Percentiles rank a stretch among this genome's conserved stretches.
phyloP scores from a whole-genome alignment of 768 basidiomycete species.

The Cyclocybe aegerita region DNA sequence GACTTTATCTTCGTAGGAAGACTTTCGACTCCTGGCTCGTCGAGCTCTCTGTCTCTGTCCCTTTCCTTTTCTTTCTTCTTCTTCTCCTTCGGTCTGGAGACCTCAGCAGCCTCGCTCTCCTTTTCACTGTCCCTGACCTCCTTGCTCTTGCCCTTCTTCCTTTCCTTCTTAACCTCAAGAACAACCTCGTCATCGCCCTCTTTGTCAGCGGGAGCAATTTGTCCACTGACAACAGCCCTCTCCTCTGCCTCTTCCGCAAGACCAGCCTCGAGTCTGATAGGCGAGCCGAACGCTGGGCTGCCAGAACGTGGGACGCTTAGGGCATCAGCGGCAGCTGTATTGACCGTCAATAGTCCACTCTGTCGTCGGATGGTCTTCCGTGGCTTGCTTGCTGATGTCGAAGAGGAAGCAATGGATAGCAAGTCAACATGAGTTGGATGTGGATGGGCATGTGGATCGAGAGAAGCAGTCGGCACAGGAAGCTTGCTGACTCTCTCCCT shows the following conservation, averaged over 20 bases:
- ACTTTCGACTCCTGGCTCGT: slow-evolving; percentile 20
- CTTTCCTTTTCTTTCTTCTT: slow-evolving; percentile 44
- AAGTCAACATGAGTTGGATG: slow-evolving; percentile 18
- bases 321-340: slow-evolving; percentile 35
- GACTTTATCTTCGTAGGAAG: slow-evolving; percentile 36
- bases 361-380: slow-evolving; percentile 44
- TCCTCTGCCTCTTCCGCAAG: slow-evolving; percentile 61
- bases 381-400: slow-evolving; percentile 22
- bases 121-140: slow-evolving; percentile 19
- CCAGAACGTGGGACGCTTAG: slow-evolving; percentile 52
- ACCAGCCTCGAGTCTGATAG: slow-evolving; percentile 53
- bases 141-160: slow-evolving; percentile 36
- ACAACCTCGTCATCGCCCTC: slow-evolving; percentile 32
- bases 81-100: slow-evolving; percentile 39
- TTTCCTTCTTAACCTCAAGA: slow-evolving; percentile 42
- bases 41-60: slow-evolving; percentile 23
- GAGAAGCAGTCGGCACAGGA: slow-evolving; percentile 43
- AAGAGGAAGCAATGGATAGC: slow-evolving; percentile 20
- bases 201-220: slow-evolving; percentile 31
- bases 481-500: slow-evolving; percentile 49
- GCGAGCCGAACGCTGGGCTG: slow-evolving; percentile 71
- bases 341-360: slow-evolving; percentile 56
- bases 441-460: slow-evolving; percentile 27
- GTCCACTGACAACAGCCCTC: slow-evolving; percentile 31
- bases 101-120: slow-evolving; percentile 31